Evolutionary conservation across 495 filamentous ascomycete genomes (phyloP).

Genomic region (Penicillium chermesinum): DNA sequence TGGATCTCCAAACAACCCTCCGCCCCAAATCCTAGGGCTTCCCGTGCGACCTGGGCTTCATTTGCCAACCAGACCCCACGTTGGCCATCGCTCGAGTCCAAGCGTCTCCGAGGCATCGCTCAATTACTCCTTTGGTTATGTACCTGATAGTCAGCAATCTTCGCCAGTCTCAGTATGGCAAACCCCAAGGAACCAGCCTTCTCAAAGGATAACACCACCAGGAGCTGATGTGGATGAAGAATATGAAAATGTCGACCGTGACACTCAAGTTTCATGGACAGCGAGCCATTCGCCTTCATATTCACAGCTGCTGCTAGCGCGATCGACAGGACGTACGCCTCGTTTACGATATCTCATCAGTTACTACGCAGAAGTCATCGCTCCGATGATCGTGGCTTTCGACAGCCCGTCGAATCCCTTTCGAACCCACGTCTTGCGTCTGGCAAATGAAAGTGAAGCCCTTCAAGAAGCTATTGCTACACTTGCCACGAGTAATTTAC

Average conservation of each 20-base stretch:
- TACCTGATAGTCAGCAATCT: neutral
- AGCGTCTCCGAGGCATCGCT: conserved; percentile 1
- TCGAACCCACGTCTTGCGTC: conserved; percentile 71
- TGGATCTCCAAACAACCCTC: conserved; percentile 6
- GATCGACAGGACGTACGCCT: conserved; percentile 48
- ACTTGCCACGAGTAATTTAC: conserved; percentile 77
- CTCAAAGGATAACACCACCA: conserved; percentile 7
- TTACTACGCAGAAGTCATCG: conserved; percentile 79
- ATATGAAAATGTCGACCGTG: conserved; percentile 9
- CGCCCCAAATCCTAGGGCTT: conserved; percentile 23
- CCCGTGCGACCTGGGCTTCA: too few relatives aligned
- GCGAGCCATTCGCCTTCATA: conserved; percentile 35
- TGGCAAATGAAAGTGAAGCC: conserved; percentile 73
- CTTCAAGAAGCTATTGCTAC: conserved; percentile 91
- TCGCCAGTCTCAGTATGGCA: conserved; percentile 16
- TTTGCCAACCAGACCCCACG: conserved; percentile 17
- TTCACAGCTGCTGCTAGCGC: conserved; percentile 40
- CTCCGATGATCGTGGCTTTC: conserved; percentile 85
- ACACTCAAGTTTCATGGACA: conserved; percentile 17
- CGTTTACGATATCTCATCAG: conserved; percentile 55
- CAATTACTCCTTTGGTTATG: neutral
- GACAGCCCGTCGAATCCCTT: conserved; percentile 83
- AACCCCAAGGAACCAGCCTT: conserved; percentile 5
- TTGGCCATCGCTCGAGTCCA: conserved; percentile 11
- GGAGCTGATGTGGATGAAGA: conserved; percentile 23